Percentiles rank a stretch among this genome's conserved stretches.
phyloP scores from a whole-genome alignment of 1,284 basidiomycete genomes.

The Ustilago trichophora region DNA sequence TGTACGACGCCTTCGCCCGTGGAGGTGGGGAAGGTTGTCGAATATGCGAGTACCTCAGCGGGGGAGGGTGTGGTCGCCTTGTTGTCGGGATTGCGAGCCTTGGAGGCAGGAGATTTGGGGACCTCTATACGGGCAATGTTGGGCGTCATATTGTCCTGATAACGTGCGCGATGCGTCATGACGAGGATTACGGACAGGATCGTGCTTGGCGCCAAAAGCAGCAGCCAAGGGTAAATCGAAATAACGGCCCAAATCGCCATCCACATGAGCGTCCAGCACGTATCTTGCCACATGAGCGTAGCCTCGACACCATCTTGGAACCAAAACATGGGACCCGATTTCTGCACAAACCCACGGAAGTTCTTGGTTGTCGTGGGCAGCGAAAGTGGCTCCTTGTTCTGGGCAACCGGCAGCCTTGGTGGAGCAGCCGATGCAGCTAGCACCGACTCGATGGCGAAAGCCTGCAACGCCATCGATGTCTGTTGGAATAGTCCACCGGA shows the following conservation, averaged over 20 bases:
- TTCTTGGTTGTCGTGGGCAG: slow-evolving; percentile 62
- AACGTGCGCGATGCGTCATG: slow-evolving; percentile 52
- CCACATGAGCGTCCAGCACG: slow-evolving; percentile 63
- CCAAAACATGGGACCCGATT: slow-evolving; percentile 63
- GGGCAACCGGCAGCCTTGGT: slow-evolving; percentile 55
- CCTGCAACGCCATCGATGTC: slow-evolving; percentile 49
- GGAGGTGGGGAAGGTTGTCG: slow-evolving; percentile 30
- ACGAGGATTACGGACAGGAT: slow-evolving; percentile 61
- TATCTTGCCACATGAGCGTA: slow-evolving; percentile 64
- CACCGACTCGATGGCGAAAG: slow-evolving; percentile 55
- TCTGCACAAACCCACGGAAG: slow-evolving; percentile 65
- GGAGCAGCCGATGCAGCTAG: slow-evolving; percentile 54
- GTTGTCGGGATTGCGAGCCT: slow-evolving; percentile 1
- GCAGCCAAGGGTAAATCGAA: slow-evolving; percentile 57
- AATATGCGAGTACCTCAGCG: slow-evolving; percentile 24
- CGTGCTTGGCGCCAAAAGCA: slow-evolving; percentile 55
- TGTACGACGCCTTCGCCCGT: slow-evolving; percentile 35
- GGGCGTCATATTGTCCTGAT: slow-evolving; percentile 46
- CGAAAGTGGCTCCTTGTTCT: slow-evolving; percentile 62
- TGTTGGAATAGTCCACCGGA: slow-evolving; percentile 33
- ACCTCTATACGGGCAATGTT: slow-evolving; percentile 29
- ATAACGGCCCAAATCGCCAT: slow-evolving; percentile 65
- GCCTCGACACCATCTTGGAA: slow-evolving; percentile 64
- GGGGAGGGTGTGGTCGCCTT: slow-evolving; percentile 5
- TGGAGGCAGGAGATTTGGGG: slow-evolving; percentile 31